A percentile compares a stretch with the other conserved stretches of the same genome.
Conservation (phyloP, 2,329 filamentous ascomycete genomes). For the Xylaria sp. region DNA sequence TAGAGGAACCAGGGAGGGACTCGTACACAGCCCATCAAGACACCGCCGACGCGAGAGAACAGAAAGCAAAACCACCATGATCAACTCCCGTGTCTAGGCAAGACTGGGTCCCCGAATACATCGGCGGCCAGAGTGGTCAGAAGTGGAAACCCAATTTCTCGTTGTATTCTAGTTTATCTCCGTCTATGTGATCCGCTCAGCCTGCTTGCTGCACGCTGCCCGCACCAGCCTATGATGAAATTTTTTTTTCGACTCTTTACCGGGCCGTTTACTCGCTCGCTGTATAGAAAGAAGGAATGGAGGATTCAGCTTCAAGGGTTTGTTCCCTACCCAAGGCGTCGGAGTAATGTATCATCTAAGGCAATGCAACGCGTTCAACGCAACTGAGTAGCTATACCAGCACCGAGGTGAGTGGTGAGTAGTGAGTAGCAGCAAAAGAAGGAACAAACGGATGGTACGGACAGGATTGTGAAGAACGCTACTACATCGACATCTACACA, state of each 20-base stretch:
- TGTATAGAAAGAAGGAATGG: constrained; percentile 4
- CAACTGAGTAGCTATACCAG: neutral
- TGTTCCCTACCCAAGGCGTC: constrained; percentile 12
- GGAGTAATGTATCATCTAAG: constrained; percentile 20
- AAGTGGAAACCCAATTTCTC: neutral
- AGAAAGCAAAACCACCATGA: neutral
- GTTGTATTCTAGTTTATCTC: constrained; percentile 8
- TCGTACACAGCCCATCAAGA: neutral
- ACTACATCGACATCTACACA: constrained; percentile 21
- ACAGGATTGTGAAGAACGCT: constrained; percentile 14
- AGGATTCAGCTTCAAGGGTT: constrained; percentile 17
- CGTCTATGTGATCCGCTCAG: constrained; percentile 1
- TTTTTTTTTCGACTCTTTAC: neutral
- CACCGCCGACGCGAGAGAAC: neutral
- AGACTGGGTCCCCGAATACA: neutral
- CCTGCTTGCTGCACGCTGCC: constrained; percentile 4
- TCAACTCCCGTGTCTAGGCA: neutral
- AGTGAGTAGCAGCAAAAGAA: too few species aligned
- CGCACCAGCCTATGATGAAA: neutral
- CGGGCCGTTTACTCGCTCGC: neutral
- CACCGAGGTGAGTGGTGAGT: constrained; percentile 12
- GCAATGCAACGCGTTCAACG: constrained; percentile 24
- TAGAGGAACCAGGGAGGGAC: neutral
- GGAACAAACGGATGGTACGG: constrained; percentile 14
- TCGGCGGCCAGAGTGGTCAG: neutral